Conservation (phyloP, 345 rosid genomes). For the Cardamine occulta region DNA sequence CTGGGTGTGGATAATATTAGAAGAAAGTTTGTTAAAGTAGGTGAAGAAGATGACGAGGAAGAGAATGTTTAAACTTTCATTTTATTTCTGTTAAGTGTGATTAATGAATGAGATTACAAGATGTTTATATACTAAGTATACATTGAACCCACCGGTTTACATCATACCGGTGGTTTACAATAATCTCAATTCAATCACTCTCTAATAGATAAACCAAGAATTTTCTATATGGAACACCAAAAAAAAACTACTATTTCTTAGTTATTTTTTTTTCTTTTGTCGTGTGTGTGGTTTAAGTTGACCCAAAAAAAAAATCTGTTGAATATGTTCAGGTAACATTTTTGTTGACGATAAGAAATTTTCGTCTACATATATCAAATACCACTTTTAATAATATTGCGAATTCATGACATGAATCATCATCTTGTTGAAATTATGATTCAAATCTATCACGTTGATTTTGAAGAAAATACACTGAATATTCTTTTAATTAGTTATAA, state of each 20-base stretch:
- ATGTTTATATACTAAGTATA: no score
- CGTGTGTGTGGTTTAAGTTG: background rate
- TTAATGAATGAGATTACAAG: no score
- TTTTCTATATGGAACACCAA: background rate
- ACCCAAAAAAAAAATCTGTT: background rate
- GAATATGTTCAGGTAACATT: background rate
- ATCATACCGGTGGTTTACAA: no score
- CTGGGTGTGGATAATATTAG: no score
- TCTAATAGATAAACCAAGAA: slow-evolving; percentile 1
- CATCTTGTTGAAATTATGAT: background rate
- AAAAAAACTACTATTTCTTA: background rate
- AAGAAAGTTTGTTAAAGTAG: no score
- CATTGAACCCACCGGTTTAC: no score
- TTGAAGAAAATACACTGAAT: background rate
- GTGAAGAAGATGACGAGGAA: no score
- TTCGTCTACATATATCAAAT: background rate
- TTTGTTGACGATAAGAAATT: background rate
- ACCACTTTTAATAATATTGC: background rate
- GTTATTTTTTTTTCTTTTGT: background rate
- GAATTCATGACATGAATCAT: background rate
- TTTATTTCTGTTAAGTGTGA: no score
- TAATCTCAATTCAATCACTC: no score
- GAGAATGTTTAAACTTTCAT: no score
- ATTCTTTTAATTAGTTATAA: background rate
- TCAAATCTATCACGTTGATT: background rate